Conservation (phyloP, 441 rosid genomes). For the Adansonia grandidieri region DNA sequence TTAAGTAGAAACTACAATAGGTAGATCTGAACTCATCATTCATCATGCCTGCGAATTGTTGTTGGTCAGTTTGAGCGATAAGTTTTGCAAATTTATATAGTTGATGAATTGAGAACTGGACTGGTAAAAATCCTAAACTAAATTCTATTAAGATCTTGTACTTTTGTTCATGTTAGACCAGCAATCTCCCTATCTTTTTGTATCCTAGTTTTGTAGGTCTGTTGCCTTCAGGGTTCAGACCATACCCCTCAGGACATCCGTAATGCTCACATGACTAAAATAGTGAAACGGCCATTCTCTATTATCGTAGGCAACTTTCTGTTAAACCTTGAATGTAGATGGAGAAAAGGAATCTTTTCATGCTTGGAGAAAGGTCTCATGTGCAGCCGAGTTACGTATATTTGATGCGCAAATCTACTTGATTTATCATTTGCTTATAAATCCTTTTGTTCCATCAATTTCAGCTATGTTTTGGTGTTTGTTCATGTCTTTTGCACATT, state of each 20-base stretch:
- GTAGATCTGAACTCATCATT: background rate
- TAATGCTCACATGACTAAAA: background rate
- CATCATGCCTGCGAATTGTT: background rate
- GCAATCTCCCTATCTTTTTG: background rate
- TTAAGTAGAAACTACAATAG: background rate
- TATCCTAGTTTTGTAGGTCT: background rate
- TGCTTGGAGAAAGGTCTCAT: background rate
- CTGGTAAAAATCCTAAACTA: background rate
- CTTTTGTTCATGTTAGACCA: background rate
- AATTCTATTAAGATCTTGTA: background rate
- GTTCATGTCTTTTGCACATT: background rate
- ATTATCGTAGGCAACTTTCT: background rate
- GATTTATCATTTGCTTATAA: background rate
- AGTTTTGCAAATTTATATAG: background rate
- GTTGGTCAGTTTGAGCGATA: background rate
- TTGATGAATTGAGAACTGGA: constrained; percentile 7
- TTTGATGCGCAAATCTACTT: background rate
- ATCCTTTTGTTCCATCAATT: background rate
- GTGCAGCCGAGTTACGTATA: background rate
- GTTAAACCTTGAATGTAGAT: background rate
- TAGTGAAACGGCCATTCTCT: background rate
- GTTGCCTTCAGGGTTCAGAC: background rate
- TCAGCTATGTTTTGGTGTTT: background rate
- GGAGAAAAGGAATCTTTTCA: background rate
- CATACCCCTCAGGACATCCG: background rate